A percentile compares a stretch with the other conserved stretches of the same genome.
Evolutionary conservation across 164 flowering plant species (phyloP).

Genomic region (Macadamia integrifolia): DNA sequence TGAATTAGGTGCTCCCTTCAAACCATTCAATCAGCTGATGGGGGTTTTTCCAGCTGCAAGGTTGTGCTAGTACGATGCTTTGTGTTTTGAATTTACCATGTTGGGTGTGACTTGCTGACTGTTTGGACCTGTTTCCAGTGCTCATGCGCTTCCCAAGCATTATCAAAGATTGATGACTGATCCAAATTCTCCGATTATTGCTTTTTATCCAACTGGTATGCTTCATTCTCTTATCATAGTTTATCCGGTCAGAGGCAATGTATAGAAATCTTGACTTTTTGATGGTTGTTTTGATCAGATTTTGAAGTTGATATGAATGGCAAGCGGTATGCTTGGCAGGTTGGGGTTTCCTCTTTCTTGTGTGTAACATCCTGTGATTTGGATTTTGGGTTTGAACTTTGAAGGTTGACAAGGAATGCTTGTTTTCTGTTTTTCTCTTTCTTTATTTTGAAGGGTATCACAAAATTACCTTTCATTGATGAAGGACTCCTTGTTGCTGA

Average conservation of each 20-base stretch:
- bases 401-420: neutral
- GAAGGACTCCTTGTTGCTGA: constrained; percentile 83
- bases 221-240: neutral
- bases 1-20: constrained; percentile 86
- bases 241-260: neutral
- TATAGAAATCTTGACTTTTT: neutral
- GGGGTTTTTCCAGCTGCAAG: constrained; percentile 99
- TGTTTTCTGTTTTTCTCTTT: neutral
- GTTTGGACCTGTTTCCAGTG: constrained; percentile 36
- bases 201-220: constrained; percentile 90
- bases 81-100: constrained; percentile 2
- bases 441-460: constrained; percentile 61
- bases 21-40: constrained; percentile 88
- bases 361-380: neutral
- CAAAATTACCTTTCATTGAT: constrained; percentile 95
- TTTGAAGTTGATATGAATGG: constrained; percentile 99
- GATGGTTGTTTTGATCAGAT: constrained; percentile 40
- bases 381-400: neutral
- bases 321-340: constrained; percentile 96
- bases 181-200: constrained; percentile 84
- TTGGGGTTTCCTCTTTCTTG: constrained; percentile 17
- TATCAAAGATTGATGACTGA: constrained; percentile 87
- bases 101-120: constrained; percentile 4
- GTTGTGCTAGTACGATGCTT: constrained; percentile 26
- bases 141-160: constrained; percentile 87